Conservation (phyloP, 2,329 filamentous ascomycete species). For the Fusarium concolor region DNA sequence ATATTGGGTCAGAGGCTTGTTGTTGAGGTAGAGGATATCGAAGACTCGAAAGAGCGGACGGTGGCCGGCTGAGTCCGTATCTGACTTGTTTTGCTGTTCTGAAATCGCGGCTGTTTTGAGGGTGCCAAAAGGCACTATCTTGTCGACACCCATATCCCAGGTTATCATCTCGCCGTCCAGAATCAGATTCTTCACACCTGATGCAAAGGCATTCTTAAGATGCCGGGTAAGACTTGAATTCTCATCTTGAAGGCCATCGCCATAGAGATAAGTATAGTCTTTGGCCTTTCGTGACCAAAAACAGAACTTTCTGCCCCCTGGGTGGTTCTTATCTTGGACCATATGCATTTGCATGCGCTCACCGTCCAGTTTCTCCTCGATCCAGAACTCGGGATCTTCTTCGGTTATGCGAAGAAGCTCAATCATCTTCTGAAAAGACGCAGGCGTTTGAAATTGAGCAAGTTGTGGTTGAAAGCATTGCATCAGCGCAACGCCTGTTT, state of each 20-base stretch:
- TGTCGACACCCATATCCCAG: conserved; percentile 89
- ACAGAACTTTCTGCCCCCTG: conserved; percentile 78
- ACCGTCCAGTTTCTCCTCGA: conserved; percentile 97
- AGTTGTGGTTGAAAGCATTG: conserved; percentile 97
- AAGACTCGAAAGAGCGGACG: conserved; percentile 88
- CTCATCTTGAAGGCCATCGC: conserved; percentile 77
- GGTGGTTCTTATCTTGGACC: conserved; percentile 73
- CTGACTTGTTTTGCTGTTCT: conserved; percentile 74
- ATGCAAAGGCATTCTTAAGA: conserved; percentile 79
- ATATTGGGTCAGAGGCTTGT: conserved; percentile 81
- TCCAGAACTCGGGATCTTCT: conserved; percentile 87
- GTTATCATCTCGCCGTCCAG: conserved; percentile 99
- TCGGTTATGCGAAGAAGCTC: conserved; percentile 72
- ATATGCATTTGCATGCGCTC: conserved; percentile 98
- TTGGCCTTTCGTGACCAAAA: conserved; percentile 98
- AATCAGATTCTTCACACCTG: conserved; percentile 85
- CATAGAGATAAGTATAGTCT: conserved; percentile 95
- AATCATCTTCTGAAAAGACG: conserved; percentile 82
- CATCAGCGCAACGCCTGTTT: conserved; percentile 83
- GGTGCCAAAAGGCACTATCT: conserved; percentile 89
- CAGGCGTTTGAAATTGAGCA: conserved; percentile 88
- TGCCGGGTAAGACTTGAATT: conserved; percentile 84
- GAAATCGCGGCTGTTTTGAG: conserved; percentile 90
- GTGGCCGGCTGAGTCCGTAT: conserved; percentile 60
- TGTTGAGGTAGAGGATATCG: conserved; percentile 91